Percentiles rank a stretch among this genome's conserved stretches.
Evolutionary conservation across 164 flowering plant genomes (phyloP).

Genomic region (Malania oleifera): DNA sequence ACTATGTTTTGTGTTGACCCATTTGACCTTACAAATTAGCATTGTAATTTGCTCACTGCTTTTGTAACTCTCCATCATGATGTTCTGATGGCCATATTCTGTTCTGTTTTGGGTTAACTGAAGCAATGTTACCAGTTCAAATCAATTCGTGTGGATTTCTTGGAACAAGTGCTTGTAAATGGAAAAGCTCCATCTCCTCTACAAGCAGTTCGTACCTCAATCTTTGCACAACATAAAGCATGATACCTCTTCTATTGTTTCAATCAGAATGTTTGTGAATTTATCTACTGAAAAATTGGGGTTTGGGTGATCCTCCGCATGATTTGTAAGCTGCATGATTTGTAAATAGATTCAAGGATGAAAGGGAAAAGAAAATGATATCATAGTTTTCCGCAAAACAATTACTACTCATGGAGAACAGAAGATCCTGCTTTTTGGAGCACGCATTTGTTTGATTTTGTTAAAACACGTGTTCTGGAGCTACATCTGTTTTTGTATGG

Average conservation of each 20-base stretch:
- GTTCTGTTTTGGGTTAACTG: background rate
- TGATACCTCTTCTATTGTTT: conserved; percentile 16
- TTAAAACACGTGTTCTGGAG: no score
- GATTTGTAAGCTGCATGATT: background rate
- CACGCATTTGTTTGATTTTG: background rate
- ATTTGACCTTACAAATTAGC: background rate
- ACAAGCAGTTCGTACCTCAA: conserved; percentile 43
- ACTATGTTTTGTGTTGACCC: background rate
- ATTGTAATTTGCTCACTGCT: background rate
- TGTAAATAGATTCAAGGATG: background rate
- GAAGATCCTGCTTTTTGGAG: background rate
- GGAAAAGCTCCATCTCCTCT: conserved; percentile 48
- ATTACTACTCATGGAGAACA: background rate
- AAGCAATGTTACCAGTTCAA: conserved; percentile 61
- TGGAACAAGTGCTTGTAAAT: conserved; percentile 72
- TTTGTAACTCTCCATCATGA: background rate
- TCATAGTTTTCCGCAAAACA: background rate
- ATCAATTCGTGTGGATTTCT: conserved; percentile 75
- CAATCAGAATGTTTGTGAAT: background rate
- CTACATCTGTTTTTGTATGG: no score
- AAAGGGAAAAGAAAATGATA: no score
- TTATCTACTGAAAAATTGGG: background rate
- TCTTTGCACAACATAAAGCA: conserved; percentile 68
- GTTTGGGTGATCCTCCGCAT: background rate
- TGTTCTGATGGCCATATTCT: background rate